Percentiles rank a stretch among this genome's conserved stretches.
Conservation (phyloP, 345 rosid genomes). For the Reutealis trisperma region DNA sequence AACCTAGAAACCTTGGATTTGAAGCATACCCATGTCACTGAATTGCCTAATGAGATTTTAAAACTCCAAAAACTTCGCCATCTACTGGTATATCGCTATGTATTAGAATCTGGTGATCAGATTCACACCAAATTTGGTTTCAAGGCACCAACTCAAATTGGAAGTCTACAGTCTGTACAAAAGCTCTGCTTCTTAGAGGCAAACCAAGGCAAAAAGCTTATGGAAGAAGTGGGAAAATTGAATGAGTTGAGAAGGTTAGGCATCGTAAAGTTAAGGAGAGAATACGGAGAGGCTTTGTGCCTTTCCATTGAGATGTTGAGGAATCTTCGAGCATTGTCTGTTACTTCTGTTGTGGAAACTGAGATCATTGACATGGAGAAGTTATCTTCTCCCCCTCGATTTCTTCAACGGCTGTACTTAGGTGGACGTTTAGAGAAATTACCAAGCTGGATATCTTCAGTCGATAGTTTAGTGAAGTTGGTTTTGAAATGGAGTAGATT, state of each 20-base stretch:
- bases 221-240: constrained; percentile 21
- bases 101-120: background rate
- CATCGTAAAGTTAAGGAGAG: constrained; percentile 18
- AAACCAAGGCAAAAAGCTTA: constrained; percentile 2
- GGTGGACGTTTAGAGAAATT: constrained; percentile 23
- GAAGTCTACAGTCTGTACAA: constrained; percentile 13
- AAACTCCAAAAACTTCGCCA: constrained; percentile 18
- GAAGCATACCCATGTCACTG: constrained; percentile 6
- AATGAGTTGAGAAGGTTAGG: constrained; percentile 25
- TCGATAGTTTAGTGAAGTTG: constrained; percentile 23
- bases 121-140: constrained; percentile 13
- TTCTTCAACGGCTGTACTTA: constrained; percentile 30
- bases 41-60: constrained; percentile 8
- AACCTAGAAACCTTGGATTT: constrained; percentile 17
- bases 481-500: constrained; percentile 20
- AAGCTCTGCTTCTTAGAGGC: constrained; percentile 30
- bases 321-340: constrained; percentile 18
- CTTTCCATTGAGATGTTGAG: constrained; percentile 24
- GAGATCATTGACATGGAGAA: constrained; percentile 25
- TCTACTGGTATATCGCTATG: constrained; percentile 14
- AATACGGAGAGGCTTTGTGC: constrained; percentile 22
- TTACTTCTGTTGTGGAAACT: constrained; percentile 14
- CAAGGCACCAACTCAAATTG: constrained; percentile 1
- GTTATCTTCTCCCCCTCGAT: constrained; percentile 28
- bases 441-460: constrained; percentile 33